phyloP scores from a whole-genome alignment of 768 basidiomycete species.

The Lyophyllum semitale region DNA sequence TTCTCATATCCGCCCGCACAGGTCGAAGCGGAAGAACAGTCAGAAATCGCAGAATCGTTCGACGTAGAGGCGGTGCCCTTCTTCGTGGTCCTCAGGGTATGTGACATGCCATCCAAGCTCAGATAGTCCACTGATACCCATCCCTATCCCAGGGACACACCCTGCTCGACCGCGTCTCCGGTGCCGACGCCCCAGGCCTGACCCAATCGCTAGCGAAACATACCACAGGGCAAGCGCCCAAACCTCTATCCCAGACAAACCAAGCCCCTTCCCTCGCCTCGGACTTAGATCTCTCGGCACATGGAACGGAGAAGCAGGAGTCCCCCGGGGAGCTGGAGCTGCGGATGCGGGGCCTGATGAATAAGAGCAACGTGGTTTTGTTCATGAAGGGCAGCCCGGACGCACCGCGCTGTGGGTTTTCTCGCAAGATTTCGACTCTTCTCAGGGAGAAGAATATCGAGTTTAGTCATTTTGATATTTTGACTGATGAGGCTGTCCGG shows the following conservation, averaged over 20 bases:
- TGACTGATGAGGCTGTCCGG: slow-evolving; percentile 78
- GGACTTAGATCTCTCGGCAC: slow-evolving; percentile 10
- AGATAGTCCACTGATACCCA: neutral
- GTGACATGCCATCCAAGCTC: slow-evolving; percentile 16
- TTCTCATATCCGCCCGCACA: slow-evolving; percentile 25
- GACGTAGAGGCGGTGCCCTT: slow-evolving; percentile 88
- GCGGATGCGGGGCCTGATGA: slow-evolving; percentile 75
- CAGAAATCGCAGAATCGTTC: slow-evolving; percentile 90
- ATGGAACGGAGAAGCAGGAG: slow-evolving; percentile 38
- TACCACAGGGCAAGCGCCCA: slow-evolving; percentile 36
- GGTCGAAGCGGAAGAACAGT: slow-evolving; percentile 82
- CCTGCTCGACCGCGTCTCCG: slow-evolving; percentile 74
- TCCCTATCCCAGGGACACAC: slow-evolving; percentile 72
- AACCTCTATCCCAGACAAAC: slow-evolving; percentile 52
- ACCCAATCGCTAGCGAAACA: slow-evolving; percentile 63
- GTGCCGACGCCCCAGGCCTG: slow-evolving; percentile 75
- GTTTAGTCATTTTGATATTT: slow-evolving; percentile 83
- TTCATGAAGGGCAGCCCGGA: slow-evolving; percentile 92
- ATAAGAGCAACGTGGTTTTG: slow-evolving; percentile 72
- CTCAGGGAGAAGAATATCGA: slow-evolving; percentile 63
- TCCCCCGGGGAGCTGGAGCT: slow-evolving; percentile 65
- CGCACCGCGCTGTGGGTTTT: slow-evolving; percentile 83
- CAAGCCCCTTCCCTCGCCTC: slow-evolving; percentile 37
- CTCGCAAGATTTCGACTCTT: slow-evolving; percentile 69
- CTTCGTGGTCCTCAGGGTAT: slow-evolving; percentile 79